Percentiles rank a stretch among this genome's conserved stretches.
phyloP scores from a whole-genome alignment of 2,329 filamentous ascomycete genomes.

The Aureobasidium sp. region DNA sequence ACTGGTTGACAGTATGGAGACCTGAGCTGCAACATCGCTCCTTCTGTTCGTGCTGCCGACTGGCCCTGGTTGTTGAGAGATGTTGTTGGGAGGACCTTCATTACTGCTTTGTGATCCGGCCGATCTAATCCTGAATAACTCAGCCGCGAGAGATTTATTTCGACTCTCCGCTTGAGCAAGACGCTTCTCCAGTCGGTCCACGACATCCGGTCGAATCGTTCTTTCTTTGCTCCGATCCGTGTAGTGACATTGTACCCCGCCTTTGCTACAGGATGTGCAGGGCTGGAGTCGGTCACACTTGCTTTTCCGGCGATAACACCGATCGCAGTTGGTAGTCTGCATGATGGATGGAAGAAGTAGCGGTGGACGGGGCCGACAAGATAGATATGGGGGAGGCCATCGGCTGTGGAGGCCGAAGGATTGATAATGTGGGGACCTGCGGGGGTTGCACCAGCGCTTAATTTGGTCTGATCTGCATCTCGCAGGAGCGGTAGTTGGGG shows the following conservation, averaged over 20 bases:
- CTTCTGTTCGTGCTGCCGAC: neutral
- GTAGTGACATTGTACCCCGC: slow-evolving; percentile 28
- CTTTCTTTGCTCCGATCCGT: slow-evolving; percentile 23
- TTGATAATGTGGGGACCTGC: too few relatives aligned
- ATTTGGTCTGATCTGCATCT: neutral
- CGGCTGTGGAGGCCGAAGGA: neutral
- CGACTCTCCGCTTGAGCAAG: slow-evolving; percentile 26
- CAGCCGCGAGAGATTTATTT: slow-evolving; percentile 20
- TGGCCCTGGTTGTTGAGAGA: neutral
- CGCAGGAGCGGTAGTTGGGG: neutral
- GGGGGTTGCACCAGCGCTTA: neutral
- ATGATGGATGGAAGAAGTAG: neutral
- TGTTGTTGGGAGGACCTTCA: neutral
- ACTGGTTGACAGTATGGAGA: slow-evolving; percentile 35
- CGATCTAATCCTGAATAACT: slow-evolving; percentile 12
- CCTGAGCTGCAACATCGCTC: slow-evolving; percentile 31
- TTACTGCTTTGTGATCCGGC: neutral
- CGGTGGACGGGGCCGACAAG: neutral
- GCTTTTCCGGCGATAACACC: slow-evolving; percentile 35
- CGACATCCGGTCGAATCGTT: slow-evolving; percentile 22
- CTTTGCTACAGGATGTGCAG: slow-evolving; percentile 30
- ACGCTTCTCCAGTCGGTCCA: slow-evolving; percentile 29
- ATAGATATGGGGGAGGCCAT: neutral
- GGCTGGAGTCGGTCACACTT: slow-evolving; percentile 33
- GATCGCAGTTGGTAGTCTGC: slow-evolving; percentile 25